phyloP scores from a whole-genome alignment of 768 basidiomycete genomes.

The Kwoniella dejecticola region DNA sequence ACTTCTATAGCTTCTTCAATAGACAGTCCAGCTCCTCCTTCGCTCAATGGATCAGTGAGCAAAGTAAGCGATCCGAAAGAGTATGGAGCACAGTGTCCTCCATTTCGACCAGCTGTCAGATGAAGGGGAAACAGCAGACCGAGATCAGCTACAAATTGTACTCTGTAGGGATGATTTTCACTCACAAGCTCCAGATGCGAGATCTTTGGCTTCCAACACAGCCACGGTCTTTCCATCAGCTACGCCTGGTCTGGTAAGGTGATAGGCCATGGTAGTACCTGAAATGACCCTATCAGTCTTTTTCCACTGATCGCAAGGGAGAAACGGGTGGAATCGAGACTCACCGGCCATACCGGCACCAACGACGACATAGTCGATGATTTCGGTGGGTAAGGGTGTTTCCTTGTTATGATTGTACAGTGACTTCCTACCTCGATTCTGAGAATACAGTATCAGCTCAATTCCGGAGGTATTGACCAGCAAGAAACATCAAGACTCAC shows the following conservation, averaged over 20 bases:
- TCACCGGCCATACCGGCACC: conserved; percentile 37
- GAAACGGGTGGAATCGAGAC: too few relatives aligned
- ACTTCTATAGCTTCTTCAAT: conserved; percentile 36
- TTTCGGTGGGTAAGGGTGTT: conserved; percentile 18
- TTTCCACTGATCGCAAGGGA: too few relatives aligned
- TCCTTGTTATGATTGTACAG: conserved; percentile 25
- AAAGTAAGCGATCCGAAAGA: conserved; percentile 25
- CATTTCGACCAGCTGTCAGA: conserved; percentile 42
- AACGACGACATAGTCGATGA: conserved; percentile 28
- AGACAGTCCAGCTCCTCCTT: conserved; percentile 41
- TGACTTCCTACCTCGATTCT: conserved; percentile 33
- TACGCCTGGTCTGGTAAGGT: conserved; percentile 30
- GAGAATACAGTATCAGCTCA: background rate
- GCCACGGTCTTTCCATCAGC: conserved; percentile 25
- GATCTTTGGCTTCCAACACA: conserved; percentile 40
- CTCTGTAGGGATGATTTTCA: too few relatives aligned
- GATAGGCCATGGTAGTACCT: conserved; percentile 42
- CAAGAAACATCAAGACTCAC: conserved; percentile 9
- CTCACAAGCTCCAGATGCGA: conserved; percentile 39
- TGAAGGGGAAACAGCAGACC: too few relatives aligned
- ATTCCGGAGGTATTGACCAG: background rate
- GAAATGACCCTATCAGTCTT: background rate
- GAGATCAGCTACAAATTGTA: too few relatives aligned
- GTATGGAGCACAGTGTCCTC: conserved; percentile 36
- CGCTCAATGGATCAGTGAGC: conserved; percentile 20